Evolutionary conservation across 2,329 filamentous ascomycete genomes (phyloP), one percentile per base, ranked within the genome.

Genomic region (Colletotrichum cordylinicola): DNA sequence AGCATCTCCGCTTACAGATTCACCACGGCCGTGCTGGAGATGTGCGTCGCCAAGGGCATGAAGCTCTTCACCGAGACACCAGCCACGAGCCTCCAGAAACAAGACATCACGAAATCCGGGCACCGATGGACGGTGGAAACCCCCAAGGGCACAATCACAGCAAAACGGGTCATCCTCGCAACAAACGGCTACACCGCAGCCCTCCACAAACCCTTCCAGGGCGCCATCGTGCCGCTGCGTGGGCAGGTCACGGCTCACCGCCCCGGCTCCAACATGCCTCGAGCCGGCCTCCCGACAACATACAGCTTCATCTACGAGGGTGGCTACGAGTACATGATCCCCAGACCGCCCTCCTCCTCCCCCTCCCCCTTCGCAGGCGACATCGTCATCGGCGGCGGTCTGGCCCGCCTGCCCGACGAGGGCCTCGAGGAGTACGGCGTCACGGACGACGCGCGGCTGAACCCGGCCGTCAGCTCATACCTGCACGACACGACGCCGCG

Each of bases 291-390:
- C 33, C 81, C 83, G 8, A 87, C 85, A 3, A 92, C 91, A 2
- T 93, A 92, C 79, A 92, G 88, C 24, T 92, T 94, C 78, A 89
- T 93, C 31, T 92, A 91, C 79, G 85, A 86, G 3, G 83, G 85
- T 29, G 91, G 92, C 1, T 94, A 92, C 79, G 93, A 94, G 76
- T 94, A 94, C 82, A 91, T 94, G 87, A 90, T 94, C 10, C 87
- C 90, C 2, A 86, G 91, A 2, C 88, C 89, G 0, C 82, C 85
- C n/a, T 87, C 86, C 86, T 0, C 85, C 86, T 4, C 78, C 77
- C 27, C 77, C 27, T 82, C 86, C 4, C 78, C 77, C 21, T 82
- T 84, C 27, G 83, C 82, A 4, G 88, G 90, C 31, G 88, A 91
- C 72, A 88, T 94, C 33, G 83, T 94, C 35, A 92, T 94, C 16